Evolutionary conservation across 129 eudicot species (phyloP), one percentile per base, ranked within the genome.

Genomic region (Scalesia atractyloides): DNA sequence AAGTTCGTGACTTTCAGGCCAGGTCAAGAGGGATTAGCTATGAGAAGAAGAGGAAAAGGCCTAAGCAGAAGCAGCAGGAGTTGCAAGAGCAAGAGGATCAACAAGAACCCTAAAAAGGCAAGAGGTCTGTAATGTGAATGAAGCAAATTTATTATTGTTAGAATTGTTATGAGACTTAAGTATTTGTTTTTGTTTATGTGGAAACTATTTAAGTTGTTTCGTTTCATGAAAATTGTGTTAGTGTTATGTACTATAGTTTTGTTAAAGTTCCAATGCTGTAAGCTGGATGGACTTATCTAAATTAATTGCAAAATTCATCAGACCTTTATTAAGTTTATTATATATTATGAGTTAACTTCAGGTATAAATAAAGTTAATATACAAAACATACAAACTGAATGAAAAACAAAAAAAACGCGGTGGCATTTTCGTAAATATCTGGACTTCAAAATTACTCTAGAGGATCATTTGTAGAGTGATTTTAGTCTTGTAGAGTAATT

Each of bases 1-100:
- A 81, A 52, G 85, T 81, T 51, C 76, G 85, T 18, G 85, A 76
- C 24, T 75, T 67, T 76, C 85, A 76, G 76, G 78, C 85, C 1
- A 76, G 68, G 51, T 77, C 84, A 4, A 69, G 84, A 30, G 84
- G 84, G 43, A 80, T 80, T 13, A 76, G 76, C 64, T 80, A 80
- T 44, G 84, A 80, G 73, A 80, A 80, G 73, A 80, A 80, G 81
- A 66, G 82, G 57, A 78, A 78, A 41, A 66, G 82, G 9, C 82
- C 82, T 5, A 78, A 78, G 41, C 68, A 77, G 13, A 61, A 61
- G 69, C 75, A 68, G 46, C 64, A 14, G 62, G 39, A 62, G 34
- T 26, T 37, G 56, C 67, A 33, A 11, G 67, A 56, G 10, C 68
- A 75, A 15, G 76, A 78, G 0, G 82, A 76, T 65, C 69, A 70